phyloP scores from a whole-genome alignment of 1,284 basidiomycete species.

The Pseudozyma sp. region DNA sequence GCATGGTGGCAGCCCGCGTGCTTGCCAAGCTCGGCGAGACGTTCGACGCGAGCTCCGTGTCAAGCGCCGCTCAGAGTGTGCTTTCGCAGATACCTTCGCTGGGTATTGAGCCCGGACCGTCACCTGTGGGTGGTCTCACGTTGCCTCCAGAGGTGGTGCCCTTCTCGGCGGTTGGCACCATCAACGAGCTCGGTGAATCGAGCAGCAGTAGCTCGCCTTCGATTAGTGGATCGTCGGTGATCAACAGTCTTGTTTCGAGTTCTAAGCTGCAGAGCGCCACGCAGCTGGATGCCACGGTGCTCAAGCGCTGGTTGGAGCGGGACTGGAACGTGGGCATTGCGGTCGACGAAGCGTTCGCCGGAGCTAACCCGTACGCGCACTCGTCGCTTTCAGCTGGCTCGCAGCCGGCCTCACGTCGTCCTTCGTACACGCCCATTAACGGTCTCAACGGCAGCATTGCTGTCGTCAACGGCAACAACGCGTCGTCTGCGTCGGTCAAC shows the following conservation, averaged over 20 bases:
- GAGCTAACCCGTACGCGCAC: slow-evolving; percentile 37
- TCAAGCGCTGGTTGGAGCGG: slow-evolving; percentile 60
- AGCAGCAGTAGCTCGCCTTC: slow-evolving; percentile 35
- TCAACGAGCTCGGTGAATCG: slow-evolving; percentile 40
- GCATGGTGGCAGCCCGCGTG: slow-evolving; percentile 76
- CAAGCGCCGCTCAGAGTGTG: slow-evolving; percentile 30
- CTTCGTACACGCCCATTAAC: slow-evolving; percentile 39
- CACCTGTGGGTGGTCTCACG: slow-evolving; percentile 35
- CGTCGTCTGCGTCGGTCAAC: slow-evolving; percentile 28
- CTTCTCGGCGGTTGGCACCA: slow-evolving; percentile 36
- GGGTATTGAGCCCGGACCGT: slow-evolving; percentile 45
- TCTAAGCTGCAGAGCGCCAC: slow-evolving; percentile 53
- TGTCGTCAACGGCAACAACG: slow-evolving; percentile 38
- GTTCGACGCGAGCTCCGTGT: slow-evolving; percentile 73
- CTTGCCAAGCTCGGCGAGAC: slow-evolving; percentile 79
- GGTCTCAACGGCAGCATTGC: slow-evolving; percentile 21
- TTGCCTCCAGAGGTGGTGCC: slow-evolving; percentile 46
- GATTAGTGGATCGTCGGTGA: slow-evolving; percentile 35
- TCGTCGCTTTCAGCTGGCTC: slow-evolving; percentile 23
- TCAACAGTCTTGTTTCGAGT: slow-evolving; percentile 46
- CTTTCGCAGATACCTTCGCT: slow-evolving; percentile 45
- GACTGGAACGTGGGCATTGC: slow-evolving; percentile 63
- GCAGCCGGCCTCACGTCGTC: slow-evolving; percentile 33
- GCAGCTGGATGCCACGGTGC: slow-evolving; percentile 36
- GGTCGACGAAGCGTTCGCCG: slow-evolving; percentile 55